Base-by-base conservation (phyloP, 2,329 filamentous ascomycete species). In the Aaosphaeria pasadenensis region DNA sequence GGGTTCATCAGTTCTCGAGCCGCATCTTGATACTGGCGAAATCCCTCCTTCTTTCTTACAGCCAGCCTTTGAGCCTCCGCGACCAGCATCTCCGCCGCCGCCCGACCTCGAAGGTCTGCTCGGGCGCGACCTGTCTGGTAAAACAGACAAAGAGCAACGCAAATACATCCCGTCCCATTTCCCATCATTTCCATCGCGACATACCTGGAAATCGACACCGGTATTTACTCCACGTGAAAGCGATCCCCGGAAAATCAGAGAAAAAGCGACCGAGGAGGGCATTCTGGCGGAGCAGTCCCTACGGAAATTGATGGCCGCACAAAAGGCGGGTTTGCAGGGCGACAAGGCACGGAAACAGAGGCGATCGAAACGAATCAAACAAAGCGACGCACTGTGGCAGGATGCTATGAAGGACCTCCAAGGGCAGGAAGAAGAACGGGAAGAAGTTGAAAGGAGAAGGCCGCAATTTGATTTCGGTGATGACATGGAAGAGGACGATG, bases 271-370 rank as follows among this genome's bases (percentile, higher is more conserved):
- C 4, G 78, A 85, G 58, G 84, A 87, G 61, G 83, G 83, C 11
- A 77, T 85, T 41, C 66, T 84, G 50, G 84, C 83, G 6, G 84
- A 87, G 63, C 80, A 85, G 58, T 83, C 83, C 17, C 66, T 87
- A 53, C 73, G 84, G 43, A 85, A 82, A 58, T 71, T 87, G 29
- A 76, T 77, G 53, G 71, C 71, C 1, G 73, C 72, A 31, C 69
- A 69, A 38, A 74, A 76, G 60, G 75, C 77, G 4, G 78, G 79
- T 29, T 58, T 70, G 36, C 60, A 64, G 45, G 63, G 71, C 48
- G 58, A 56, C 30, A 67, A 63, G 43, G 63, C 55, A 31, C 62
- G 59, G 45, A 68, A 66, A 51, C 59, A 58, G 43, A 75, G 76
- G 64, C 74, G 78, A 50, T 59, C 58, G 44, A 57, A 47, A 44